phyloP scores from a whole-genome alignment of 148 eudicot genomes.

The Rhododendron simsii region DNA sequence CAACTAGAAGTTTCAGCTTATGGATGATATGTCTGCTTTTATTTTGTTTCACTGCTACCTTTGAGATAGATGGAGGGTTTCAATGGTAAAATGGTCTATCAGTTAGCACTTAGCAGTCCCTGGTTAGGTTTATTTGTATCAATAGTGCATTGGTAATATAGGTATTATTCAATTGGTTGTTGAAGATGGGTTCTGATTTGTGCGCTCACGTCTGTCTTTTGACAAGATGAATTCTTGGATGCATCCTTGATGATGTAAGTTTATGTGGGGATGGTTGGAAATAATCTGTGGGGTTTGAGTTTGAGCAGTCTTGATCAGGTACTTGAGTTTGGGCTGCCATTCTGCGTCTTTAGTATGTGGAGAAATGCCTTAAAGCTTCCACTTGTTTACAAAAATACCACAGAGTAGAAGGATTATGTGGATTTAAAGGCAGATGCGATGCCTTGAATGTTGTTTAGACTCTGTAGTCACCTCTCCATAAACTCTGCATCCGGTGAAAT shows the following conservation, averaged over 20 bases:
- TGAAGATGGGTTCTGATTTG: neutral
- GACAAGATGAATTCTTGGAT: neutral
- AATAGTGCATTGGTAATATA: neutral
- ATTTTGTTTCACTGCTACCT: neutral
- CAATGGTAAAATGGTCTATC: neutral
- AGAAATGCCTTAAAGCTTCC: neutral
- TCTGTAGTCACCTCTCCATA: neutral
- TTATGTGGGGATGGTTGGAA: neutral
- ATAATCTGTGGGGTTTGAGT: neutral
- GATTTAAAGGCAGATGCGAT: neutral
- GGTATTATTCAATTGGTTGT: neutral
- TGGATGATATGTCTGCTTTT: neutral
- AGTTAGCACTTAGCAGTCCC: neutral
- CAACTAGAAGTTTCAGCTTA: neutral
- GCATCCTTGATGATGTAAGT: neutral
- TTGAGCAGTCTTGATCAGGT: neutral
- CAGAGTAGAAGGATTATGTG: neutral
- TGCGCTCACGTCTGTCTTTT: neutral
- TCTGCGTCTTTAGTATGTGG: neutral
- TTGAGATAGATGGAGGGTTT: neutral
- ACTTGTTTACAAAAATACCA: neutral
- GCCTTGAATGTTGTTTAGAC: neutral
- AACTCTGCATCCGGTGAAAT: neutral
- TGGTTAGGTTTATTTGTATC: neutral
- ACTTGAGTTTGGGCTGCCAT: neutral